Conservation (phyloP, 768 basidiomycete species). For the Rhodosporidiobolus sp. region DNA sequence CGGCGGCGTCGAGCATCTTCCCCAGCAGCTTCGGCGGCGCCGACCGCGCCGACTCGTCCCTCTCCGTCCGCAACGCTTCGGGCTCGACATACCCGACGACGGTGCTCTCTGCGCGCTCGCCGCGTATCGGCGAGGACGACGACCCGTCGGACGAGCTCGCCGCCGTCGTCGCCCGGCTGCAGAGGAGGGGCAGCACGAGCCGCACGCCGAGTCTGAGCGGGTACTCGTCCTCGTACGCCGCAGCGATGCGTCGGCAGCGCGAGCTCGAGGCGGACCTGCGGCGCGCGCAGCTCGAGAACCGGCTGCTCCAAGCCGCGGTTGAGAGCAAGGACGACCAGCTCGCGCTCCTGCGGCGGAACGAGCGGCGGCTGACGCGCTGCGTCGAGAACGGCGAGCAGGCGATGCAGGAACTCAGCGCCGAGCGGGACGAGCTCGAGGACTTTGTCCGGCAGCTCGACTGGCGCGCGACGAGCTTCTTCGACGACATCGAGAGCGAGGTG, state of each 20-base stretch:
- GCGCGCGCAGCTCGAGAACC: neutral
- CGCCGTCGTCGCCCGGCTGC: no score
- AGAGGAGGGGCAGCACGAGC: neutral
- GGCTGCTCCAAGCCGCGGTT: neutral
- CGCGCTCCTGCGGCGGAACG: neutral
- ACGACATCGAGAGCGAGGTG: neutral
- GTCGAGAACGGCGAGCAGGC: neutral
- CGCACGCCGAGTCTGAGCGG: no score
- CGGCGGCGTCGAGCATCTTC: neutral
- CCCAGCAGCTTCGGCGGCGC: neutral
- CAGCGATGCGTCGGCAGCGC: neutral
- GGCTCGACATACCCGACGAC: neutral
- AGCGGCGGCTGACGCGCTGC: neutral
- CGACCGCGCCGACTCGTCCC: neutral
- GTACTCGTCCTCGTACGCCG: neutral
- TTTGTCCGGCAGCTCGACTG: neutral
- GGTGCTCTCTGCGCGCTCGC: neutral
- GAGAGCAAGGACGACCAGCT: neutral
- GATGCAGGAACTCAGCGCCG: neutral
- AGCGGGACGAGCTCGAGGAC: slow-evolving; percentile 5
- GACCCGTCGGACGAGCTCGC: neutral
- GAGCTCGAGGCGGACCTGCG: neutral
- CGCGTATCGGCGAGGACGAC: neutral
- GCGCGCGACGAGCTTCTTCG: slow-evolving; percentile 3
- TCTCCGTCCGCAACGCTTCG: neutral